Conservation (phyloP, 352 stramenopile genomes). For the Phytophthora citricola region DNA sequence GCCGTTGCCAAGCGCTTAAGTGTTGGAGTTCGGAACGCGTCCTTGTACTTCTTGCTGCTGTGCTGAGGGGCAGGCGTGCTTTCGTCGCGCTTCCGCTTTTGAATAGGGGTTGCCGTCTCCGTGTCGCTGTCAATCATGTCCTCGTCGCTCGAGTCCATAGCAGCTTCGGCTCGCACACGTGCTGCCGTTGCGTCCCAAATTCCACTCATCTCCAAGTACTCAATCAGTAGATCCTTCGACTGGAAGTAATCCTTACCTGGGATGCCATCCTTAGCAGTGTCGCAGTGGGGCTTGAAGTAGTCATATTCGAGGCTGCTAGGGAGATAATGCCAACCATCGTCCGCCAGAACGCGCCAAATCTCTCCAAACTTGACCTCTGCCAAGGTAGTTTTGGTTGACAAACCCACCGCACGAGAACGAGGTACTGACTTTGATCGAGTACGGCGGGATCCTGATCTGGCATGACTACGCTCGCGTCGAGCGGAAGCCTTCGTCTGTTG, state of each 20-base stretch:
- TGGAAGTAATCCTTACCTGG: slow-evolving; percentile 62
- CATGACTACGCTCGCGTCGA: slow-evolving; percentile 5
- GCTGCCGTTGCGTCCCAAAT: slow-evolving; percentile 53
- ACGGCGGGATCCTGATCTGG: slow-evolving; percentile 22
- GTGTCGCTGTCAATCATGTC: slow-evolving; percentile 25
- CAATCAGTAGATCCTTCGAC: slow-evolving; percentile 43
- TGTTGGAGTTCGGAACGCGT: slow-evolving; percentile 36
- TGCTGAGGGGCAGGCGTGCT: slow-evolving; percentile 22
- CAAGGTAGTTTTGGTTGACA: slow-evolving; percentile 33
- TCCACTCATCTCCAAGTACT: slow-evolving; percentile 61
- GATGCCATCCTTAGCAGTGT: slow-evolving; percentile 38
- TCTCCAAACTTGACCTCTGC: slow-evolving; percentile 67
- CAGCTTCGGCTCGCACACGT: slow-evolving; percentile 47
- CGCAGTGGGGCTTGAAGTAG: slow-evolving; percentile 73
- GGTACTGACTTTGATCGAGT: slow-evolving; percentile 32
- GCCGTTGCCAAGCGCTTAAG: slow-evolving; percentile 17
- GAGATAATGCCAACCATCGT: slow-evolving; percentile 64
- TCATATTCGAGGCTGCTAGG: slow-evolving; percentile 58
- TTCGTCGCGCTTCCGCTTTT: slow-evolving; percentile 39
- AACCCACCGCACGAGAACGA: slow-evolving; percentile 1
- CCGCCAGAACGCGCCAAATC: slow-evolving; percentile 57
- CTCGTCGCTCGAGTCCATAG: slow-evolving; percentile 41
- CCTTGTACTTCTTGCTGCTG: slow-evolving; percentile 38
- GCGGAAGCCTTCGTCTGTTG: slow-evolving; percentile 1
- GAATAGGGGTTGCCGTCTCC: slow-evolving; percentile 15